These are phyloP conservation scores for Angophora floribunda DNA, from an alignment of 345 rosid genomes.

Conservation along the genomic window DNA sequence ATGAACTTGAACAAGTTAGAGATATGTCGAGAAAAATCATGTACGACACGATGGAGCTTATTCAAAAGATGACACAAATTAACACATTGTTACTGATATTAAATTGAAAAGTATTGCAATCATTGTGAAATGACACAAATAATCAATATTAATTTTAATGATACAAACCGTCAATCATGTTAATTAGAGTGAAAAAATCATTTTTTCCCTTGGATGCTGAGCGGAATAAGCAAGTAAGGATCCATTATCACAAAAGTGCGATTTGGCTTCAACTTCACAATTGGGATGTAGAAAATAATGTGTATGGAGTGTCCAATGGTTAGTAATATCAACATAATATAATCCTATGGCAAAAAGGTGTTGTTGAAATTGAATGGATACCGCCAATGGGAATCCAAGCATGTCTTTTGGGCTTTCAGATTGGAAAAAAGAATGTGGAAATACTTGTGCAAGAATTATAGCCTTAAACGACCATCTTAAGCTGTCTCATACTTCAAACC, in stretches of 20 bases:
- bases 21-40: no score
- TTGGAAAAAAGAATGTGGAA: not conserved
- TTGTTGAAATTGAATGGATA: not conserved
- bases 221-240: not conserved
- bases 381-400: not conserved
- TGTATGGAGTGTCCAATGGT: not conserved
- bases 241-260: not conserved
- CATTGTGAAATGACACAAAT: not conserved
- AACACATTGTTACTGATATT: no score
- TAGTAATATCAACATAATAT: no score
- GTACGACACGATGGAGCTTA: no score
- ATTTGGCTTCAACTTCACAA: not conserved
- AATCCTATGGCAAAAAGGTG: not conserved
- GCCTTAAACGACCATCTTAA: not conserved
- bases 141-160: not conserved
- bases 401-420: not conserved
- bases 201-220: not conserved
- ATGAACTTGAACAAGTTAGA: no score
- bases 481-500: not conserved
- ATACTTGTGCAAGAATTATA: not conserved
- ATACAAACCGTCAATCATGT: fast-evolving
- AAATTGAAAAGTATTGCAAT: not conserved
- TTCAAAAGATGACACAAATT: no score
- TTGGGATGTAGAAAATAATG: not conserved
- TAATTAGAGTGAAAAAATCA: not conserved